Base-by-base conservation (phyloP, 208 protist genomes). In the Acanthamoeba polyphaga region DNA sequence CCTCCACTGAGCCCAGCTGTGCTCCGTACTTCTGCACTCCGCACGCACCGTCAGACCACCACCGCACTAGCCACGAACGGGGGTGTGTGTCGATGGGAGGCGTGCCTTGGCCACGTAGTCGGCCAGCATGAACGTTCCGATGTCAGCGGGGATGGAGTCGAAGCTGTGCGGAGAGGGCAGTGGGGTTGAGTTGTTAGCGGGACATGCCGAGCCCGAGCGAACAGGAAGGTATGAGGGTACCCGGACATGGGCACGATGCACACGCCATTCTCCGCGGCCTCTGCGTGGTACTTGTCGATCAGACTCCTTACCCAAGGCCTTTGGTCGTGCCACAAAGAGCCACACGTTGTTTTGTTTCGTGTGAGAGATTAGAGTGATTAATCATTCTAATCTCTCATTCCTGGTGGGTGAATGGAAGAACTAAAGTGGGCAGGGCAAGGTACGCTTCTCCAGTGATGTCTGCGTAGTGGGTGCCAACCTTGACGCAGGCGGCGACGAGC, bases 361-460 rank as follows among this genome's bases (percentile, higher is more conserved):
- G n/a, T 76, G 13, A 5, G 22, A 43, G 70, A 78, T 9, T n/a
- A 78, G 43, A 15, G 19, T 43, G n/a, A 38, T 76, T 29, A 80
- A 22, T 38, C 13, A 17, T 46, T 46, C 43, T 46, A 1, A 43
- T 49, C 46, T 53, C 49, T 53, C 49, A 53, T 24, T 27, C 58
- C 22, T 13, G 34, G 58, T 22, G 58, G 17, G 22, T 27, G n/a
- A 72, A 13, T 24, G 27, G n/a, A 72, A 72, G 27, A 24, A 5
- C 27, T 1, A 17, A 62, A 62, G 55, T 70, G 62, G 62, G 24
- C 22, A 29, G 24, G 72, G 9, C n/a, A 60, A 34, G 55, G 64
- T 94, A 93, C 62, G 92, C 66, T 78, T 97, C 96, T 3, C 96
- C 96, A 7, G 96, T 97, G 84, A 97, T 97, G 88, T 97, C 96